Evolutionary conservation across 495 filamentous ascomycete genomes (phyloP), one percentile per base, ranked within the genome.

Genomic region (Talaromyces stipitatus): DNA sequence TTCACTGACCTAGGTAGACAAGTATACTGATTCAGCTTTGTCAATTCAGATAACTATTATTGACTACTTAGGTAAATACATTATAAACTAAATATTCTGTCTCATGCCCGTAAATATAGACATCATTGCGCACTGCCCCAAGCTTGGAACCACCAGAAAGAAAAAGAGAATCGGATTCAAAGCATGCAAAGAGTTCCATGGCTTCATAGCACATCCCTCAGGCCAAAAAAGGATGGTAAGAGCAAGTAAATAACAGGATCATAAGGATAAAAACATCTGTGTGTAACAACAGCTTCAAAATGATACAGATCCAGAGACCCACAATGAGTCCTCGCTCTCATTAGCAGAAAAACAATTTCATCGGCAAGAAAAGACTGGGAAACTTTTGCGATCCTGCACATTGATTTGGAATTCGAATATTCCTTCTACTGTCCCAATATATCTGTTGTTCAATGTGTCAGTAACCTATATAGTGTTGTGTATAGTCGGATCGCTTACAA

Each of bases 321-420:
- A 48, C 5, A 2, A 48, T n/a, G n/a, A n/a, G n/a, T 9, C 45
- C 9, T 48, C 2, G 24, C 14, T 18, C 12, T 23, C n/a, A 48
- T 12, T 6, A 33, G 30, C 30, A 33, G 12, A 33, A 18, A 48
- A 48, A 12, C 22, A 48, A 24, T 48, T 48, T 48, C 24, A 48
- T 54, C 85, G 75, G 58, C 81, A 77, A 22, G 72, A 71, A 38
- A 87, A 72, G 29, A 77, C 76, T 24, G 87, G 86, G 62, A 84
- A 87, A 4, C 79, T 76, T 67, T 82, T 87, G 57, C 87, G 78
- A 50, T 81, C 79, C n/a, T 76, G 65, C 20, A 84, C 64, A 63
- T 92, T 86, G 55, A 91, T 73, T 22, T 78, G 77, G 59, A 84
- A 88, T 68, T 91, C 85, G 58, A 88, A 85, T 16, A 92, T 86